Conservation (phyloP, 257 asterid species). For the Petrea volubilis region DNA sequence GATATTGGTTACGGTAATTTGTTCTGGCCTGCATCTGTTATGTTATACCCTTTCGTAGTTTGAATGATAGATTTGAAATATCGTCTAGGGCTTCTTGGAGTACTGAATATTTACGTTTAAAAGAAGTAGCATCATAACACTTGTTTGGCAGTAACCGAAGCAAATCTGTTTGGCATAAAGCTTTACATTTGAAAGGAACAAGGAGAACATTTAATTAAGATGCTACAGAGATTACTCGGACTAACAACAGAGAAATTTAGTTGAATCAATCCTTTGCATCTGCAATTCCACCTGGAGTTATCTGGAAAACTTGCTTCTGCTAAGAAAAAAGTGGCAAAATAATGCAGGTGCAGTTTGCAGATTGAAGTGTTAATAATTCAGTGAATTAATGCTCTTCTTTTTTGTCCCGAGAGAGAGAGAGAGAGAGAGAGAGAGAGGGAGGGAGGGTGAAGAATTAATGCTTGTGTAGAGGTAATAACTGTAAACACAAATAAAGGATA, state of each 20-base stretch:
- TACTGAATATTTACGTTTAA: background rate
- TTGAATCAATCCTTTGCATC: conserved; percentile 82
- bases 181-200: conserved; percentile 2
- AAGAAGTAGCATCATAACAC: background rate
- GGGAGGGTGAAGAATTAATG: too few relatives aligned
- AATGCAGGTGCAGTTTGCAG: background rate
- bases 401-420: too few relatives aligned
- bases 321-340: conserved; percentile 34
- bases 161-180: background rate
- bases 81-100: background rate
- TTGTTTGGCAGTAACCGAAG: background rate
- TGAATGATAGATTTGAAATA: background rate
- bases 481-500: conserved; percentile 55
- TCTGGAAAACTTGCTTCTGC: conserved; percentile 77
- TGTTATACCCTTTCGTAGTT: background rate
- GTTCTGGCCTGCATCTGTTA: background rate
- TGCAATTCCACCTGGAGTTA: conserved; percentile 96
- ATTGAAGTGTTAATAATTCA: background rate
- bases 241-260: conserved; percentile 1
- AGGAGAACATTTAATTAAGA: background rate
- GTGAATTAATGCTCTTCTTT: background rate
- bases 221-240: background rate
- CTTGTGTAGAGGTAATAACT: background rate
- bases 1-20: background rate
- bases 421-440: too few relatives aligned